Conservation (phyloP, 345 rosid genomes). For the Hevea brasiliensis region DNA sequence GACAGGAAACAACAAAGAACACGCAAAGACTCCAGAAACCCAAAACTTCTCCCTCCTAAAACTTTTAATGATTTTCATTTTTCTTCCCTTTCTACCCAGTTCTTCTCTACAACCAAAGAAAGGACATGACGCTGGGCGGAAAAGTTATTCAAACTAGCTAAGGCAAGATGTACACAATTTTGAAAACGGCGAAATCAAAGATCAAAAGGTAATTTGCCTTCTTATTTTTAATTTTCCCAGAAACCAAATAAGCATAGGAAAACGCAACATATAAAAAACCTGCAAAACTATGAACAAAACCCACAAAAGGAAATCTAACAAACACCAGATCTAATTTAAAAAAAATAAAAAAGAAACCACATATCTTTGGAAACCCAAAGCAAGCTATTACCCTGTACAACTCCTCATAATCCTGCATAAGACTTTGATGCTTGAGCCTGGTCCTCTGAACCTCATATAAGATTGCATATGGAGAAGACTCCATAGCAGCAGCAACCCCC, state of each 20-base stretch:
- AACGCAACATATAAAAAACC: slow-evolving; percentile 14
- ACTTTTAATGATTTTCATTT: neutral
- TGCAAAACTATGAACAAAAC: neutral
- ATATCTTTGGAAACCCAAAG: slow-evolving; percentile 22
- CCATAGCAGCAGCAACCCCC: slow-evolving; percentile 27
- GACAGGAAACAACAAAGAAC: neutral
- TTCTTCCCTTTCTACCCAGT: neutral
- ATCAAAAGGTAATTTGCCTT: slow-evolving; percentile 5
- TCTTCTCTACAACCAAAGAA: slow-evolving; percentile 1
- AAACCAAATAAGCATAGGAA: slow-evolving; percentile 5
- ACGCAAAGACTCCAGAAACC: neutral
- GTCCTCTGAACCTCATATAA: slow-evolving; percentile 45
- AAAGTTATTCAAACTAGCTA: neutral
- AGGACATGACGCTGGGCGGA: slow-evolving; percentile 4
- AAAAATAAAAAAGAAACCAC: slow-evolving; percentile 17
- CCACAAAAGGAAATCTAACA: slow-evolving; percentile 7
- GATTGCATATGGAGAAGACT: slow-evolving; percentile 24
- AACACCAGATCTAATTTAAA: slow-evolving; percentile 40
- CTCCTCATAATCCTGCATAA: slow-evolving; percentile 57
- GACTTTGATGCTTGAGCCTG: slow-evolving; percentile 50
- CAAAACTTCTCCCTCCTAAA: neutral
- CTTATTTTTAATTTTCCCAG: neutral
- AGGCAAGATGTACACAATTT: slow-evolving; percentile 17
- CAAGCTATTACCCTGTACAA: slow-evolving; percentile 45
- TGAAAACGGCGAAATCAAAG: slow-evolving; percentile 7